Percentiles rank a stretch among this genome's conserved stretches.
phyloP scores from a whole-genome alignment of 2,329 filamentous ascomycete species.

The Chaetomiaceae sp. region DNA sequence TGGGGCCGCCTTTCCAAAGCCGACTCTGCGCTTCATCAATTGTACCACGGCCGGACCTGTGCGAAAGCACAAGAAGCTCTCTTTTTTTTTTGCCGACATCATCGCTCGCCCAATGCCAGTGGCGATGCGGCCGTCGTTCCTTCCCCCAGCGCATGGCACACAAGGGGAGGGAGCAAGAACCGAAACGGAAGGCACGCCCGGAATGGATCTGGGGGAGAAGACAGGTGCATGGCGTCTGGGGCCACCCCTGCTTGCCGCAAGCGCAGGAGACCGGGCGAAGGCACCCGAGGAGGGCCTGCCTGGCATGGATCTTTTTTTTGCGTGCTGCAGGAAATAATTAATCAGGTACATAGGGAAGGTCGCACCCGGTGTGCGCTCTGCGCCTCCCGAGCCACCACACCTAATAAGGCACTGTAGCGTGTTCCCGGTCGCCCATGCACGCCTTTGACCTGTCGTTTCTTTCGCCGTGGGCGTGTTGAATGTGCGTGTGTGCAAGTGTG shows the following conservation, averaged over 20 bases:
- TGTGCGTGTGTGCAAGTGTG: no score
- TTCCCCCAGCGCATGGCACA: no score
- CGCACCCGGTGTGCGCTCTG: not conserved
- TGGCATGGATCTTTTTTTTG: slow-evolving; percentile 4
- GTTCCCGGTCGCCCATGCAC: not conserved
- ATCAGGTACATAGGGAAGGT: not conserved
- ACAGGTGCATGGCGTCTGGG: slow-evolving; percentile 1
- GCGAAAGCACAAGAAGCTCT: no score
- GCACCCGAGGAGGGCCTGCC: not conserved
- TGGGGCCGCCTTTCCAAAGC: no score
- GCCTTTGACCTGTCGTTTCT: slow-evolving; percentile 1
- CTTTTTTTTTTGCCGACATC: no score
- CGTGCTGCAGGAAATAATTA: slow-evolving; percentile 5
- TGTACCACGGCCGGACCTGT: no score
- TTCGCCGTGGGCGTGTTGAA: no score
- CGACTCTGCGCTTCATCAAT: no score
- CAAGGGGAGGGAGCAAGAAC: no score
- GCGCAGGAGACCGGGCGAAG: slow-evolving; percentile 2
- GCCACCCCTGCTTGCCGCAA: not conserved
- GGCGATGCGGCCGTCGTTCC: no score
- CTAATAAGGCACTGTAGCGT: no score
- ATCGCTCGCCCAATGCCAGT: no score
- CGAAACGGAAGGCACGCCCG: not conserved
- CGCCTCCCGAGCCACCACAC: slow-evolving; percentile 4
- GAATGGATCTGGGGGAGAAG: not conserved